Evolutionary conservation across 2,329 filamentous ascomycete species (phyloP).

Genomic region (Cytospora mali): DNA sequence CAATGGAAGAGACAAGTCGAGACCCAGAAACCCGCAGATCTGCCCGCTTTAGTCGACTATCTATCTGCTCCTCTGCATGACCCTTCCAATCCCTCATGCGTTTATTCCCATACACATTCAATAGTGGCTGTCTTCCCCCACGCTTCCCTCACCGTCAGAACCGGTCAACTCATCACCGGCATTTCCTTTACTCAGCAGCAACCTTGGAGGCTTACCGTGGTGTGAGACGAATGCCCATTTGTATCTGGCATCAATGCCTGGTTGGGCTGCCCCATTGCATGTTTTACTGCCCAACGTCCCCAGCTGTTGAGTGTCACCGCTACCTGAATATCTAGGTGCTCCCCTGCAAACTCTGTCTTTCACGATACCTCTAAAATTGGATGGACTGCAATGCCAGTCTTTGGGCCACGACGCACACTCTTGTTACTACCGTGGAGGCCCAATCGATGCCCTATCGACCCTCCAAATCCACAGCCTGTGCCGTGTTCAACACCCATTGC

Average conservation of each 20-base stretch:
- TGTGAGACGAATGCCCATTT: constrained; percentile 25
- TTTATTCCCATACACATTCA: constrained; percentile 5
- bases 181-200: constrained; percentile 13
- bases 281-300: constrained; percentile 28
- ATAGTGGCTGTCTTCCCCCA: constrained; percentile 3
- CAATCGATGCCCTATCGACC: constrained; percentile 25
- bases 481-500: constrained; percentile 19
- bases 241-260: constrained; percentile 30
- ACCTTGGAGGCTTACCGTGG: no score
- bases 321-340: constrained; percentile 24
- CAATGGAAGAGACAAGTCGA: background rate
- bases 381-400: constrained; percentile 17
- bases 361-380: constrained; percentile 8
- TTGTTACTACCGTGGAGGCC: constrained; percentile 25
- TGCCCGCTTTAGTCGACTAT: constrained; percentile 4
- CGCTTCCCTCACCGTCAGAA: background rate
- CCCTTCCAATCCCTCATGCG: no score
- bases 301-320: constrained; percentile 24
- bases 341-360: constrained; percentile 24
- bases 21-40: constrained; percentile 1
- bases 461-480: constrained; percentile 18
- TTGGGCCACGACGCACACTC: constrained; percentile 27
- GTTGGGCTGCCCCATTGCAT: constrained; percentile 28
- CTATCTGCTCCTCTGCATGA: no score
- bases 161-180: constrained; percentile 19